Evolutionary conservation across 2,329 filamentous ascomycete species (phyloP).

Genomic region (Purpureocillium lavendulum): DNA sequence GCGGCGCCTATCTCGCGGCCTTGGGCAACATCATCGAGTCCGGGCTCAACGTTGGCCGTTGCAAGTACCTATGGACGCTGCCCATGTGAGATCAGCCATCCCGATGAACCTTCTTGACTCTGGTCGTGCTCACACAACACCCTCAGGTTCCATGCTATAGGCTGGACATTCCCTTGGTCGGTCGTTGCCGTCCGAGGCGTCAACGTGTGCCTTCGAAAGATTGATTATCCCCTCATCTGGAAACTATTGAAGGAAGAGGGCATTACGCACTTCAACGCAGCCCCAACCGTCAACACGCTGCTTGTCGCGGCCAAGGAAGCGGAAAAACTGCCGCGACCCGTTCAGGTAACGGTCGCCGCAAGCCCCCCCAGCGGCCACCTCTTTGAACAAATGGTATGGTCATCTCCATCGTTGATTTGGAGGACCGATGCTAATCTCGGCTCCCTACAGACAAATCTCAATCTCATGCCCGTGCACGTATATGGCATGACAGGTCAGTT

Average conservation of each 20-base stretch:
- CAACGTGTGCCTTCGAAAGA: constrained; percentile 88
- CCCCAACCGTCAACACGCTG: constrained; percentile 91
- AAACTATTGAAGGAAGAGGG: constrained; percentile 73
- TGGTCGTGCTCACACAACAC: background rate
- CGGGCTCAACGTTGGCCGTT: constrained; percentile 67
- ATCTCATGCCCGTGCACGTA: constrained; percentile 84
- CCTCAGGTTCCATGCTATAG: constrained; percentile 53
- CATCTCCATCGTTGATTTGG: background rate
- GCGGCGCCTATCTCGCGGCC: constrained; percentile 77
- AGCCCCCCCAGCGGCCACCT: constrained; percentile 83
- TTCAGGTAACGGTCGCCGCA: constrained; percentile 86
- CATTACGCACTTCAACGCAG: constrained; percentile 93
- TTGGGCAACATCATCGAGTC: constrained; percentile 84
- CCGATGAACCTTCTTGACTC: no score
- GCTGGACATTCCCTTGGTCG: constrained; percentile 90
- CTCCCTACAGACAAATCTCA: constrained; percentile 43
- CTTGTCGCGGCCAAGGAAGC: constrained; percentile 77
- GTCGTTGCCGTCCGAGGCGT: constrained; percentile 91
- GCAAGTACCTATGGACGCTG: constrained; percentile 83
- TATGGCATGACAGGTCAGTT: constrained; percentile 61
- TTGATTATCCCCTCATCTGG: constrained; percentile 94
- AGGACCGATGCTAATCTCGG: no score
- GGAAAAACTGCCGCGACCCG: constrained; percentile 55
- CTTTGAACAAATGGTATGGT: constrained; percentile 78
- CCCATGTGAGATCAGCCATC: constrained; percentile 85